Percentiles rank a stretch among this genome's conserved stretches.
Conservation (phyloP, 768 basidiomycete species). For the Udeniomyces megalosporus region DNA sequence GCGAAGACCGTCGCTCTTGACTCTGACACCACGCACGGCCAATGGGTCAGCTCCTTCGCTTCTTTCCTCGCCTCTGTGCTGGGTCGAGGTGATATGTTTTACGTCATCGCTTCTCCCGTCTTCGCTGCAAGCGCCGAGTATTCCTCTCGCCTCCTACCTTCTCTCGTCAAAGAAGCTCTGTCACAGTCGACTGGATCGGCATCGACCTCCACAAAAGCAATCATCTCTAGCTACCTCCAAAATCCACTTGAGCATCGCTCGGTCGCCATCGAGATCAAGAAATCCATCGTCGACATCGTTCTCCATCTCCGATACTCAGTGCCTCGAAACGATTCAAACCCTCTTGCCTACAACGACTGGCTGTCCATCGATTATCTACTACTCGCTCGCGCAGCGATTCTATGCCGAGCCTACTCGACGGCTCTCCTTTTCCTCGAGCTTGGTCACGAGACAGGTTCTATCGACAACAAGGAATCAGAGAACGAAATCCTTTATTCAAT, state of each 20-base stretch:
- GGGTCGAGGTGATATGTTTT: slow-evolving; percentile 44
- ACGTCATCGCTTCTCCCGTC: slow-evolving; percentile 47
- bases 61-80: slow-evolving; percentile 45
- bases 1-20: neutral
- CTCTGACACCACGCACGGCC: neutral
- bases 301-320: slow-evolving; percentile 62
- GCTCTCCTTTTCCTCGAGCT: slow-evolving; percentile 71
- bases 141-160: slow-evolving; percentile 52
- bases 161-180: slow-evolving; percentile 57
- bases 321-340: slow-evolving; percentile 28
- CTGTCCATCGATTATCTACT: slow-evolving; percentile 56
- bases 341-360: slow-evolving; percentile 40
- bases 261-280: slow-evolving; percentile 22
- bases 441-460: neutral
- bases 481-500: slow-evolving; percentile 64
- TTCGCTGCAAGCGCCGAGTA: slow-evolving; percentile 42
- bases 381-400: slow-evolving; percentile 54
- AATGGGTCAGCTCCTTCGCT: slow-evolving; percentile 49
- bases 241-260: slow-evolving; percentile 34
- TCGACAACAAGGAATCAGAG: neutral
- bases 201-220: neutral
- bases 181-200: neutral
- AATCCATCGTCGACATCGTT: slow-evolving; percentile 53
- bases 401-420: slow-evolving; percentile 72
- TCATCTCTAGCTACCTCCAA: slow-evolving; percentile 43